Evolutionary conservation across 768 basidiomycete genomes (phyloP), one percentile per base, ranked within the genome.

Genomic region (Clavaria fumosa): DNA sequence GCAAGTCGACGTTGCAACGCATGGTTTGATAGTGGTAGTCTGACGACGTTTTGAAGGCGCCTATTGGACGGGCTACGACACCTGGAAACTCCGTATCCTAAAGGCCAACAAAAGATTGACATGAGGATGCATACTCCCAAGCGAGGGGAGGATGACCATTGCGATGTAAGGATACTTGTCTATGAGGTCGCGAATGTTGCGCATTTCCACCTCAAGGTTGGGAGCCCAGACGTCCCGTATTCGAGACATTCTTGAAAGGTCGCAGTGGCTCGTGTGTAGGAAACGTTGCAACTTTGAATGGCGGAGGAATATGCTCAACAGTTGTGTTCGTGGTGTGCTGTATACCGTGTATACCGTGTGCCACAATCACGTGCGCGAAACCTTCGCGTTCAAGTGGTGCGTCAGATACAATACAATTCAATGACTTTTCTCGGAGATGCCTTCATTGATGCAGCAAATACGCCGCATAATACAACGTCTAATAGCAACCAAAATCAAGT

Each of bases 11-110:
- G 59, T 99, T 99, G 63, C 91, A 95, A 43, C 95, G 79, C 83
- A 99, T 93, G 2, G 95, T 99, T 59, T 99, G 95, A 59, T 96
- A 99, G 59, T 97, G 93, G 53, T 96, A 97, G 60, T 99, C 95
- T 15, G 89, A 89, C 7, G 89, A 88, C 0, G 90, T 91, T 57
- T 88, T 89, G 68, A 96, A 97, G 23, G 77, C 67, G 4, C 95
- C 95, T 50, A 99, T 93, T 2, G 95, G 95, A 14, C 95, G 74
- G 3, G 93, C 95, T 39, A 99, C 95, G 30, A 96, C 90, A 6
- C 95, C 95, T 23, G 95, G 95, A 57, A 97, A 97, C 55, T 99
- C 95, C 37, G 95, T 96, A 57, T 99, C 93, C 93, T 96, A 56
- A 31, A 45, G 35, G 34, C n/a, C 31, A 46, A 55, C 44, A 58